These are phyloP conservation scores for Casuarina cunninghamiana DNA, from an alignment of 306 rosid genomes.

Conservation along the genomic window DNA sequence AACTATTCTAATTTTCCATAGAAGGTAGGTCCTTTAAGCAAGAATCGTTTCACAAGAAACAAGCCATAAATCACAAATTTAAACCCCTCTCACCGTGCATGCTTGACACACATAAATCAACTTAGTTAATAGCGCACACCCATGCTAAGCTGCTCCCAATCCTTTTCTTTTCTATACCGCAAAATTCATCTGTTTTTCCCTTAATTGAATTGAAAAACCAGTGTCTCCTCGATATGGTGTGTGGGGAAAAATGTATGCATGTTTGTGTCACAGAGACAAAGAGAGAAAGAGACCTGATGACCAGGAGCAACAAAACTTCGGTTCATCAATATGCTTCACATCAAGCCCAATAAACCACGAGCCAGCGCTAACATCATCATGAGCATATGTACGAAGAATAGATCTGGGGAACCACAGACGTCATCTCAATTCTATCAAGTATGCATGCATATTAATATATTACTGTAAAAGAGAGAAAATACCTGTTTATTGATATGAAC, in stretches of 20 bases:
- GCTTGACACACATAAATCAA: background rate
- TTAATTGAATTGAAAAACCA: background rate
- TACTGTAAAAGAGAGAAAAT: slow-evolving; percentile 11
- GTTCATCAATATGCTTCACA: slow-evolving; percentile 52
- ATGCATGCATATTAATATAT: slow-evolving; percentile 14
- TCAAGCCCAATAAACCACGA: slow-evolving; percentile 83
- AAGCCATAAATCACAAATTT: background rate
- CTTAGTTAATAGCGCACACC: background rate
- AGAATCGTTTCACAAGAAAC: background rate
- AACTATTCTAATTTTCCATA: background rate
- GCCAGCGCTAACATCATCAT: slow-evolving; percentile 65
- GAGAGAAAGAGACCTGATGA: slow-evolving; percentile 49
- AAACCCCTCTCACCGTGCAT: background rate
- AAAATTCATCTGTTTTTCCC: background rate
- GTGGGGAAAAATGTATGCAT: background rate
- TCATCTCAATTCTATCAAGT: slow-evolving; percentile 17
- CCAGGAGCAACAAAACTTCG: slow-evolving; percentile 65
- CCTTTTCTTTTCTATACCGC: background rate
- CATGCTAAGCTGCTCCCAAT: background rate
- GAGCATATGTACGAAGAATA: slow-evolving; percentile 65
- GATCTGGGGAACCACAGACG: slow-evolving; percentile 39
- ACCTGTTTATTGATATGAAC: slow-evolving; percentile 68
- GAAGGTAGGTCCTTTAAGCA: background rate
- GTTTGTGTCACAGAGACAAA: slow-evolving; percentile 10
- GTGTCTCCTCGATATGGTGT: background rate